Evolutionary conservation across 2,329 filamentous ascomycete genomes (phyloP).

Genomic region (Botrytis fragariae): DNA sequence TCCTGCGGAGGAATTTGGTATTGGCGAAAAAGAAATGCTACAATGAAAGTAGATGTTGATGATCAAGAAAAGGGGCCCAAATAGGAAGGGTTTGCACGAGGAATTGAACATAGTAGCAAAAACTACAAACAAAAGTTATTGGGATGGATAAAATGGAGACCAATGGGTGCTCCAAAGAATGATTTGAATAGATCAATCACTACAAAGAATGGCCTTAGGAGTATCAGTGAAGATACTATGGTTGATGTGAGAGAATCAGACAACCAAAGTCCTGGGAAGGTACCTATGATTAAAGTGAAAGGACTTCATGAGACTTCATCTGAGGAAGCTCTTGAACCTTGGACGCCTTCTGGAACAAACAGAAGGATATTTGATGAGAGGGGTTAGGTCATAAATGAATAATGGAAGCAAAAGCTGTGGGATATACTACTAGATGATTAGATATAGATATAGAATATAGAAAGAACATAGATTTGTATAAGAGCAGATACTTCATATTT

Average conservation of each 20-base stretch:
- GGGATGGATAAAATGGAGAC: background rate
- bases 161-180: background rate
- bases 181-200: background rate
- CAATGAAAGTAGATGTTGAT: background rate
- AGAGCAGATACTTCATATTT: background rate
- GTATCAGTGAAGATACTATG: background rate
- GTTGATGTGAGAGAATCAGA: background rate
- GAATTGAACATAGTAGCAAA: background rate
- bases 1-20: conserved; percentile 1
- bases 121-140: background rate
- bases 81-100: background rate
- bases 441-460: background rate
- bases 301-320: background rate
- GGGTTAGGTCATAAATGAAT: too few species aligned
- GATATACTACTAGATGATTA: background rate
- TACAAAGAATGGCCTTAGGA: background rate
- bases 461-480: background rate
- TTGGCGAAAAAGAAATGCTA: conserved; percentile 8
- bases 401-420: background rate
- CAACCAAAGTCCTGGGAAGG: background rate
- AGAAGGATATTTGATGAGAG: background rate
- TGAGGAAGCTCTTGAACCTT: background rate
- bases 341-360: background rate
- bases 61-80: conserved; percentile 3
- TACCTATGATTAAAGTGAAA: background rate